Evolutionary conservation across 495 filamentous ascomycete species (phyloP), one percentile per base, ranked within the genome.

Genomic region (Pyrenopolyporus hunteri): DNA sequence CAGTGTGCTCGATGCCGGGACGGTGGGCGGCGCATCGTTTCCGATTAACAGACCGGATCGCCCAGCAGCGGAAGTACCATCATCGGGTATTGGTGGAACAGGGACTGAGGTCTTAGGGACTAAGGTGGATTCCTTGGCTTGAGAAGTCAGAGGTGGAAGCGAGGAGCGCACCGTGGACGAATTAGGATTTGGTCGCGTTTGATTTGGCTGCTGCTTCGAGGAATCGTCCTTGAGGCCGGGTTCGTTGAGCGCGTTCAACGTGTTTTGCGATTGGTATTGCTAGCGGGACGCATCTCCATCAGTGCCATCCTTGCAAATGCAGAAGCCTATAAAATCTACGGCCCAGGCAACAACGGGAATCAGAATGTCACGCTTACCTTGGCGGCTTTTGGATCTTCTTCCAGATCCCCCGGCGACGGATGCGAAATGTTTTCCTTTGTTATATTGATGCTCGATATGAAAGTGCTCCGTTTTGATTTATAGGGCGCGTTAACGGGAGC

Each of bases 231-330:
- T 11, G 32, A 49, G 36, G 50, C 55, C 31, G 14, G 16, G 45
- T 10, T 56, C 10, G 14, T 22, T 16, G 25, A 40, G 25, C 63
- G 63, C 57, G 63, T 60, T 46, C 22, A 46, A 61, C 69, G 69
- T 66, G 69, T 64, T 64, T 45, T 29, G 47, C 6, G 58, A 36
- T 44, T 58, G 42, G 9, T 14, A 5, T 49, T 2, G 51, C 55
- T 68, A 54, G 11, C 44, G 56, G 45, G 55, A 31, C 44, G 48
- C 31, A 55, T 46, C 65, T 45, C n/a, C 40, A 69, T 71, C 63
- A 71, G 69, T 66, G 59, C 66, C 63, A 69, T 44, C 69, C 66
- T 67, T 61, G 63, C 19, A 57, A 28, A 46, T 49, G 22, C n/a
- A 17, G 49, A 35, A 26, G 49, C 36, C 48, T n/a, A n/a, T n/a